These are phyloP conservation scores for Hypholoma fasciculare DNA, from an alignment of 768 basidiomycete species.

Conservation along the genomic window DNA sequence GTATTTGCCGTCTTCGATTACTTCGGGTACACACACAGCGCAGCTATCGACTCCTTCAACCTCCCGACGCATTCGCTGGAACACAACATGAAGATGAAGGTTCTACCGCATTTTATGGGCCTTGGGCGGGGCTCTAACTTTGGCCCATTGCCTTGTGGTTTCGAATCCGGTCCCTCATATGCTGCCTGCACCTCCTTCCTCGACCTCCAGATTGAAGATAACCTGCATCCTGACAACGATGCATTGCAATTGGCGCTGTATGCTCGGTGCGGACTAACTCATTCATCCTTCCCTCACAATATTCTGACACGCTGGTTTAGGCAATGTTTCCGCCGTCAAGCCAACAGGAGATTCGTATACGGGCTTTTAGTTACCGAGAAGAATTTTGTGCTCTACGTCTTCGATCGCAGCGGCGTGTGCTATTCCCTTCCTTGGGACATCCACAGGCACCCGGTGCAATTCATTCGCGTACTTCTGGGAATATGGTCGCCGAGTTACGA, in stretches of 20 bases:
- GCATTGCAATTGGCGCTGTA: slow-evolving; percentile 15
- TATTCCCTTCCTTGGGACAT: slow-evolving; percentile 14
- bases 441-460: slow-evolving; percentile 12
- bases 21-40: not conserved
- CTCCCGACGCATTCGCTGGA: not conserved
- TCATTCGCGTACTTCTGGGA: slow-evolving; percentile 21
- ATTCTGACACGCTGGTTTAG: not conserved
- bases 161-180: slow-evolving; percentile 2
- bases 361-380: slow-evolving; percentile 15
- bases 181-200: not conserved
- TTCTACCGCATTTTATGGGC: not conserved
- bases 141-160: not conserved
- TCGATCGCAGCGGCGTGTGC: slow-evolving; percentile 20
- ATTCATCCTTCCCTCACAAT: not conserved
- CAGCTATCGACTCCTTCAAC: not conserved
- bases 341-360: slow-evolving; percentile 20
- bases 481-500: slow-evolving; percentile 15
- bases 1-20: not conserved
- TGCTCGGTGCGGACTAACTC: slow-evolving; percentile 7
- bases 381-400: slow-evolving; percentile 9
- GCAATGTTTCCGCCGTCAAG: slow-evolving; percentile 19
- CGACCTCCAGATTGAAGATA: slow-evolving; percentile 11
- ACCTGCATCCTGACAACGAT: not conserved
- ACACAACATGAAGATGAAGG: not conserved
- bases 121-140: not conserved